Percentiles rank a stretch among this genome's conserved stretches.
Conservation (phyloP, 345 rosid species). For the Eucalyptus pauciflora region DNA sequence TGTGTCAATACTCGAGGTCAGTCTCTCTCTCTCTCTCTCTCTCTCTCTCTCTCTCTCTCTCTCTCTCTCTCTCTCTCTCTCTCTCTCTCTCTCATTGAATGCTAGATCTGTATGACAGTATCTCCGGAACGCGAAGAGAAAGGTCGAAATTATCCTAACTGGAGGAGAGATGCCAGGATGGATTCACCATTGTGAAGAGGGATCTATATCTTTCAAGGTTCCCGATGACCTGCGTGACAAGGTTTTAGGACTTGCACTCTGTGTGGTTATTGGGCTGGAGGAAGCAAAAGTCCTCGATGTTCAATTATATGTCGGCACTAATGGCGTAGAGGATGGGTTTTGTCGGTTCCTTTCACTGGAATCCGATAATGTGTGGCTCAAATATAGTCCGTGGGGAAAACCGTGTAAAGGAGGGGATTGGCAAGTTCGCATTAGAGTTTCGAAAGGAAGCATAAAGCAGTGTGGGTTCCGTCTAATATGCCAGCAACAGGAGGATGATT, state of each 20-base stretch:
- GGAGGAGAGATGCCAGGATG: background rate
- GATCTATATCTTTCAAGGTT: background rate
- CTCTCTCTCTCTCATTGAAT: background rate
- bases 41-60: too few species aligned
- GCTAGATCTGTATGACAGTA: background rate
- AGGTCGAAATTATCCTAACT: accelerated
- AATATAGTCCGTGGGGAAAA: too few species aligned
- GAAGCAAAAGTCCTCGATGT: background rate
- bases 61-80: background rate
- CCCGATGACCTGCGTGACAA: accelerated
- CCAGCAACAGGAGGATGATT: background rate
- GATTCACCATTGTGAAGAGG: background rate
- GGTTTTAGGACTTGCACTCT: background rate
- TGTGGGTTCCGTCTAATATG: background rate
- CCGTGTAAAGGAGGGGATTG: background rate
- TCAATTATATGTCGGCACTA: accelerated
- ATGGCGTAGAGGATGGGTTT: too few species aligned
- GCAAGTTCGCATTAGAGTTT: accelerated
- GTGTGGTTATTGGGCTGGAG: background rate
- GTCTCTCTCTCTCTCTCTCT: too few species aligned
- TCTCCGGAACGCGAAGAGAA: accelerated
- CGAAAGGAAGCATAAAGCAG: accelerated
- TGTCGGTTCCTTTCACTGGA: background rate
- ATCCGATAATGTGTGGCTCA: background rate
- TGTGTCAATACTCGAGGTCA: background rate